Conservation (phyloP, 2,329 filamentous ascomycete genomes). For the Aureobasidium sp. region DNA sequence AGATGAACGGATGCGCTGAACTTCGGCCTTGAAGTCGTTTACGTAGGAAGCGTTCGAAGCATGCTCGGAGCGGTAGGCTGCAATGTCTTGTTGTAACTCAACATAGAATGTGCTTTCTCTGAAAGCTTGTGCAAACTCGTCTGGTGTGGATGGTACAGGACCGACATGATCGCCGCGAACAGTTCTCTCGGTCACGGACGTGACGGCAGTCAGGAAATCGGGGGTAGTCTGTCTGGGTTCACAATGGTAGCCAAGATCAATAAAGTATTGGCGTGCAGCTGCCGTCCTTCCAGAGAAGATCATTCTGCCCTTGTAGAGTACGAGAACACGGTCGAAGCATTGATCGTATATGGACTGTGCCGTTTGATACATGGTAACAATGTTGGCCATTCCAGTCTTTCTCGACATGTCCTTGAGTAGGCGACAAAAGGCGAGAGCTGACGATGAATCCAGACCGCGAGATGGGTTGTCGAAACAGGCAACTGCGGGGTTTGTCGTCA, state of each 20-base stretch:
- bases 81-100: conserved; percentile 40
- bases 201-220: conserved; percentile 66
- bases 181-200: conserved; percentile 52
- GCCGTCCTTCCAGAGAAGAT: conserved; percentile 61
- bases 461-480: conserved; percentile 40
- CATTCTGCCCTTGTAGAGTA: conserved; percentile 68
- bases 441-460: conserved; percentile 47
- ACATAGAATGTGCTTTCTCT: conserved; percentile 28
- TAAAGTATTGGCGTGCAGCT: conserved; percentile 55
- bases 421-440: conserved; percentile 50
- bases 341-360: conserved; percentile 47
- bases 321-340: conserved; percentile 64
- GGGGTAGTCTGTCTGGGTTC: conserved; percentile 59
- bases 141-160: conserved; percentile 56
- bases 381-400: conserved; percentile 40
- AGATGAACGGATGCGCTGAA: background rate
- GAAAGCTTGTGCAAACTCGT: conserved; percentile 55
- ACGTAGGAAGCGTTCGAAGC: conserved; percentile 3
- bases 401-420: conserved; percentile 44
- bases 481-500: conserved; percentile 32
- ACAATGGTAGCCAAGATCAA: conserved; percentile 59
- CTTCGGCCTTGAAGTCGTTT: conserved; percentile 10
- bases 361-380: conserved; percentile 50
- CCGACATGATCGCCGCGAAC: conserved; percentile 50
- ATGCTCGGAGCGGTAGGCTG: conserved; percentile 36